Percentiles rank a stretch among this genome's conserved stretches.
phyloP scores from a whole-genome alignment of 345 rosid species.

The Hevea brasiliensis region DNA sequence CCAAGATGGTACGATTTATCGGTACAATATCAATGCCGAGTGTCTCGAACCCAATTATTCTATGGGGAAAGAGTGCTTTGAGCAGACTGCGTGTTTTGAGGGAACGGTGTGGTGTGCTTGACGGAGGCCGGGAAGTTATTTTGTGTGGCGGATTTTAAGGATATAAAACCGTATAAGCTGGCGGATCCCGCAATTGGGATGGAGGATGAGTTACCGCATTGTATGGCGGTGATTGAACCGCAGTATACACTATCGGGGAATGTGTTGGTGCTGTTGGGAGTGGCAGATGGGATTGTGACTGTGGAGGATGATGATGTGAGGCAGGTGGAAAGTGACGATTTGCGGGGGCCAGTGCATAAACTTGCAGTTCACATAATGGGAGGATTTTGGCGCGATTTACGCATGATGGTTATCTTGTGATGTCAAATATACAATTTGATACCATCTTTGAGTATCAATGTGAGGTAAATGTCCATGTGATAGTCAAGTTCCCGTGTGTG shows the following conservation, averaged over 20 bases:
- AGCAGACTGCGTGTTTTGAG: constrained; percentile 92
- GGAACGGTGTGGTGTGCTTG: constrained; percentile 81
- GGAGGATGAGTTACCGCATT: constrained; percentile 54
- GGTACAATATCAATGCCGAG: constrained; percentile 78
- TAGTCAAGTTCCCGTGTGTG: too few relatives aligned
- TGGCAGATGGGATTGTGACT: constrained; percentile 54
- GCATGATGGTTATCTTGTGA: constrained; percentile 77
- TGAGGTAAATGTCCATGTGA: constrained; percentile 56
- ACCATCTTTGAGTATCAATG: constrained; percentile 59
- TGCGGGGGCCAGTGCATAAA: constrained; percentile 69
- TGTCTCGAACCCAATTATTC: constrained; percentile 67
- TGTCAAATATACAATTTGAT: constrained; percentile 57
- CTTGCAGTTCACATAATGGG: constrained; percentile 82
- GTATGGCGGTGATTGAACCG: constrained; percentile 83
- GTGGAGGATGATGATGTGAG: constrained; percentile 86
- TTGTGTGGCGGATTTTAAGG: constrained; percentile 73
- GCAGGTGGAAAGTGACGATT: constrained; percentile 46
- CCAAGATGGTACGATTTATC: constrained; percentile 87
- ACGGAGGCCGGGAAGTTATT: constrained; percentile 72
- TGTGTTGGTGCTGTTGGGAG: constrained; percentile 73
- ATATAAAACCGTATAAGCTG: constrained; percentile 52
- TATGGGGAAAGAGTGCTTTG: constrained; percentile 80
- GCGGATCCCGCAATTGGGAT: constrained; percentile 54
- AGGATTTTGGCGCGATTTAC: constrained; percentile 76
- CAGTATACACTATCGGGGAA: constrained; percentile 83